Percentiles rank a stretch among this genome's conserved stretches.
Conservation (phyloP, 2,329 filamentous ascomycete species). For the Colletotrichum agaves region DNA sequence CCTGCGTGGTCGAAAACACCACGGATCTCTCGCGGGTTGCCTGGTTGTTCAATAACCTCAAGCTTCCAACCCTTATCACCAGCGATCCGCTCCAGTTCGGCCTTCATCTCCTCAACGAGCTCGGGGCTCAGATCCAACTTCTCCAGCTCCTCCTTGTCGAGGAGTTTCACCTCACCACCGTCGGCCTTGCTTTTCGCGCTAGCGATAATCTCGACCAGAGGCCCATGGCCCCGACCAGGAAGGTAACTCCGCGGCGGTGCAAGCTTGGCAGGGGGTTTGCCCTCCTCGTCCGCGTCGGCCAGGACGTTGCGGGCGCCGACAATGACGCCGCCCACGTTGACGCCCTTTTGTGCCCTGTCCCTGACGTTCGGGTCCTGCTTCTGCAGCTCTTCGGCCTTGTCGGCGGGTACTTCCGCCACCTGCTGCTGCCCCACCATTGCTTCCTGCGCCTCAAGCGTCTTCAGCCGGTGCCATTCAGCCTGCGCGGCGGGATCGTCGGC, state of each 20-base stretch:
- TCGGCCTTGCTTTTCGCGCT: constrained; percentile 61
- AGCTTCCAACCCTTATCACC: constrained; percentile 81
- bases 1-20: constrained; percentile 71
- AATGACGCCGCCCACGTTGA: constrained; percentile 63
- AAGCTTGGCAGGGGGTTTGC: constrained; percentile 58
- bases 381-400: constrained; percentile 14
- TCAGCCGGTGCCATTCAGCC: constrained; percentile 45
- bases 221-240: constrained; percentile 40
- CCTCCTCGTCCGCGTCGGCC: constrained; percentile 57
- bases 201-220: constrained; percentile 55
- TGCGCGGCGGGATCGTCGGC: constrained; percentile 57
- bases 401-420: not conserved
- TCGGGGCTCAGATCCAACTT: constrained; percentile 73
- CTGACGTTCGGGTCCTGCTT: constrained; percentile 19
- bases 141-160: constrained; percentile 75
- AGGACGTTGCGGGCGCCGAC: constrained; percentile 63
- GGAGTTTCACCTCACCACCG: constrained; percentile 68
- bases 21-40: constrained; percentile 70
- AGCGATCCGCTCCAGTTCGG: constrained; percentile 75
- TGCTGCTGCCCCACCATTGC: constrained; percentile 45
- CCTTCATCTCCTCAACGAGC: constrained; percentile 74
- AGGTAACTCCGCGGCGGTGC: constrained; percentile 56
- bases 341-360: constrained; percentile 41
- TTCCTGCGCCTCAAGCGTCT: constrained; percentile 52
- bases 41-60: constrained; percentile 78